Evolutionary conservation across 805 yeast genomes (phyloP), one percentile per base, ranked within the genome.

Genomic region (Blastobotrys muscicola): DNA sequence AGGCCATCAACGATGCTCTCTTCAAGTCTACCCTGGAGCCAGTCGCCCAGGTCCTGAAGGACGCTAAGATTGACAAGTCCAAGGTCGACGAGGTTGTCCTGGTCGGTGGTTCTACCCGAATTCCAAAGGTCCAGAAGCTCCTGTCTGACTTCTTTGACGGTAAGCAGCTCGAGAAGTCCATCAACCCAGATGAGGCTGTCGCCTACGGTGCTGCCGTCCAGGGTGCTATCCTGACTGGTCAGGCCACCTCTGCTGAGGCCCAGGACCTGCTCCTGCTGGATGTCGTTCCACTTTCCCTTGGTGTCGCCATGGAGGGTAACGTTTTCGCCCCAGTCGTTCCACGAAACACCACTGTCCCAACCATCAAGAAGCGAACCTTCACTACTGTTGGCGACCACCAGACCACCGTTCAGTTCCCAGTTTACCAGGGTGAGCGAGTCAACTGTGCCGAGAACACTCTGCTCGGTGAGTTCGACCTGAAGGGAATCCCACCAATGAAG

Each of bases 151-250:
- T 78, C 85, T 87, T 87, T 61, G 92, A 86, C 64, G 97, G 97
- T 70, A 89, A 89, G 78, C 89, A 85, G 71, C 84, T 86, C 68
- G 92, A 85, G 74, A 89, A 85, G 76, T 82, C 94, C 56, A 89
- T 87, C 71, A 87, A 87, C 87, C 97, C 97, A 57, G 97, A 87
- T 76, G 97, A 87, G 78, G 97, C 97, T 66, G 97, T 87, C 69
- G 97, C 96, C 64, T 86, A 86, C 78, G 97, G 97, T 82, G 97
- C 97, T 64, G 97, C 97, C 64, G 97, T 89, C 62, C 97, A 89
- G 77, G 97, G 95, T 75, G 97, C 97, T 67, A 85, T 90, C 74
- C 78, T 89, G 71, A 84, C 96, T 58, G 95, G 95, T 75, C 87
- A 76, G 70, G 77, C 85, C 51, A 81, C 86, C 54, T 79, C 84